Evolutionary conservation across 345 rosid genomes (phyloP).

Genomic region (Salix viminalis): DNA sequence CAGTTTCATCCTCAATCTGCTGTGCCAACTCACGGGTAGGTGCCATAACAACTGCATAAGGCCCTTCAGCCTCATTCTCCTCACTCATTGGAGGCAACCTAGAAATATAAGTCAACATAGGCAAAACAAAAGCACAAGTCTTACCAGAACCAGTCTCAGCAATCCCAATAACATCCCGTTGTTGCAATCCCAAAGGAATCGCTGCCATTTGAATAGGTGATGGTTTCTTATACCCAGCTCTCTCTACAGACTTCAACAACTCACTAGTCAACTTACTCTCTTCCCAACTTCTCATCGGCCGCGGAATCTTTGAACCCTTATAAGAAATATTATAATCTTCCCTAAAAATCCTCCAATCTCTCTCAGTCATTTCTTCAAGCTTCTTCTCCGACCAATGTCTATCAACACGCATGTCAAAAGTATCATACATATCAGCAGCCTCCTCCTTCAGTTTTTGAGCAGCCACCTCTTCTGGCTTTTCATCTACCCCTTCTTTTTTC

Average conservation of each 20-base stretch:
- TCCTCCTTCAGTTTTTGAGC: conserved; percentile 68
- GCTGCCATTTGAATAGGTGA: conserved; percentile 96
- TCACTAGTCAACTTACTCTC: conserved; percentile 74
- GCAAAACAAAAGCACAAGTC: conserved; percentile 94
- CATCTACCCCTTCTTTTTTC: conserved; percentile 69
- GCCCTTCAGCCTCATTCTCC: conserved; percentile 90
- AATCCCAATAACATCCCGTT: conserved; percentile 90
- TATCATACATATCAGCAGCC: conserved; percentile 82
- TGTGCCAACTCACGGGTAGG: conserved; percentile 92
- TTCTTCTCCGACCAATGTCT: conserved; percentile 91
- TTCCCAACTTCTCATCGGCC: conserved; percentile 89
- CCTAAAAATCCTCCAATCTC: conserved; percentile 94
- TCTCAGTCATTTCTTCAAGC: conserved; percentile 87
- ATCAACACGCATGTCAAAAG: conserved; percentile 90
- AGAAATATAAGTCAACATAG: conserved; percentile 87
- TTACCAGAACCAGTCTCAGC: conserved; percentile 98
- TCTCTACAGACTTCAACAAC: conserved; percentile 78
- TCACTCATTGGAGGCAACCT: conserved; percentile 75
- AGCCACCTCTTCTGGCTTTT: conserved; percentile 85
- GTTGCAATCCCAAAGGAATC: conserved; percentile 82
- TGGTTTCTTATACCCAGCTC: conserved; percentile 81
- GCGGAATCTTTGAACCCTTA: conserved; percentile 87
- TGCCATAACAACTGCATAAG: conserved; percentile 92
- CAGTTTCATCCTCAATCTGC: conserved; percentile 92
- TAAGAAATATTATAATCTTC: conserved; percentile 90